Evolutionary conservation across 108 stramenopile species (phyloP).

Genomic region (Aureococcus anophagefferens): DNA sequence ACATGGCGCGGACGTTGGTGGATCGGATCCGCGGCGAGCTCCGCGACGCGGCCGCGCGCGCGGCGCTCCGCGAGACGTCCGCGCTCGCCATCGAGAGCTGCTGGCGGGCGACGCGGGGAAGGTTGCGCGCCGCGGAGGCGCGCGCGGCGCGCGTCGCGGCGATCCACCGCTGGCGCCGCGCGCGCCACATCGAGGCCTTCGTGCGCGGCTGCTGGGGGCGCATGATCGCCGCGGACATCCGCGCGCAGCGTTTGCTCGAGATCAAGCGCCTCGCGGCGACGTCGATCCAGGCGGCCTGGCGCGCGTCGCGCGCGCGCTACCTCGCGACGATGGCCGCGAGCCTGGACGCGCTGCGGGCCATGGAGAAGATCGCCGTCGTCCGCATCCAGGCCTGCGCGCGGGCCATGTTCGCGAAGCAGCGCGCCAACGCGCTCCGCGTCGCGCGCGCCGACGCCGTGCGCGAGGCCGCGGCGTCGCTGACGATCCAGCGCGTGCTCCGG

Average conservation of each 20-base stretch:
- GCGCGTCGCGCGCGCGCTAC: slow-evolving; percentile 1
- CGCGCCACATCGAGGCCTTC: slow-evolving; percentile 5
- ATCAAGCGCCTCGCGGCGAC: background rate
- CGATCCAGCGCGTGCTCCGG: slow-evolving; percentile 13
- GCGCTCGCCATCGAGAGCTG: slow-evolving; percentile 3
- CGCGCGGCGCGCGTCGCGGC: background rate
- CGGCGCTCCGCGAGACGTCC: background rate
- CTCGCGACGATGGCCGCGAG: slow-evolving; percentile 3
- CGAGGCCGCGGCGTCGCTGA: slow-evolving; percentile 1
- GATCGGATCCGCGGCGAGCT: background rate
- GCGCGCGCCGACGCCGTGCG: background rate
- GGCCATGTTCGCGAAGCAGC: background rate
- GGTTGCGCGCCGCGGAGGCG: background rate
- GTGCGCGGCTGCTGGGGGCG: slow-evolving; percentile 7
- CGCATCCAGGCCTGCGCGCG: slow-evolving; percentile 9
- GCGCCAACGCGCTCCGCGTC: background rate
- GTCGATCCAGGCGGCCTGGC: slow-evolving; percentile 6
- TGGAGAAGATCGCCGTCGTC: slow-evolving; percentile 2
- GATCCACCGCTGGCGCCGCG: slow-evolving; percentile 3
- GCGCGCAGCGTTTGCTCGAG: background rate
- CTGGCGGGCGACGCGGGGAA: slow-evolving; percentile 1
- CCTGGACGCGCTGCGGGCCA: background rate
- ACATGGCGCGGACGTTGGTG: background rate
- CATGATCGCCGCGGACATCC: background rate
- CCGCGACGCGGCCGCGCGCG: slow-evolving; percentile 2